A percentile compares a stretch with the other conserved stretches of the same genome.
phyloP scores from a whole-genome alignment of 257 asterid genomes.

The Paraleonurus japonicus region DNA sequence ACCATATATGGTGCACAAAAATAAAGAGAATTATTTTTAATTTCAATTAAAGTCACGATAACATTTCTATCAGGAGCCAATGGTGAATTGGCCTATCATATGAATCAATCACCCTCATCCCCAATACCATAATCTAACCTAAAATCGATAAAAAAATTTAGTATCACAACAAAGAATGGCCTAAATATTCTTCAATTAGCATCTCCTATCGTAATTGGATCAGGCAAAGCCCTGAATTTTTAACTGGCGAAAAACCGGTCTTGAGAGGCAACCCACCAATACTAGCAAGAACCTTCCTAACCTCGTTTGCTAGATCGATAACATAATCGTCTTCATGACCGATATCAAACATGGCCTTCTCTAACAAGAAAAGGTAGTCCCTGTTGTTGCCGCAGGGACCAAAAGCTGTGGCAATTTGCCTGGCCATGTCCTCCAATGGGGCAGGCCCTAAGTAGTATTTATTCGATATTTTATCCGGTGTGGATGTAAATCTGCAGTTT shows the following conservation, averaged over 20 bases:
- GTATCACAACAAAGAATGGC: conserved; percentile 13
- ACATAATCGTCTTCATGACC: conserved; percentile 80
- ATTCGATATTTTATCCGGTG: conserved; percentile 71
- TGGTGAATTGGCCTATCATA: conserved; percentile 1
- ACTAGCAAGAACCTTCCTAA: conserved; percentile 58
- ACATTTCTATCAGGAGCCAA: conserved; percentile 12
- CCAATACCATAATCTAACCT: background rate
- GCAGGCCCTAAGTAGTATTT: conserved; percentile 94
- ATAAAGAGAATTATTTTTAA: no score
- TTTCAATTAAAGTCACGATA: background rate
- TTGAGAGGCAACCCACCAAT: conserved; percentile 39
- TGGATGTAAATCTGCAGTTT: conserved; percentile 74
- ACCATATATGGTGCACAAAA: no score
- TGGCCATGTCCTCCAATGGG: conserved; percentile 81
- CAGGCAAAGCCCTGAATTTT: conserved; percentile 44
- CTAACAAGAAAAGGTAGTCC: conserved; percentile 80
- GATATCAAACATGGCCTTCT: conserved; percentile 78
- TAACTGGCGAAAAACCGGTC: conserved; percentile 41
- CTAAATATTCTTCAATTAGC: conserved; percentile 5
- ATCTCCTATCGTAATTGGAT: conserved; percentile 39
- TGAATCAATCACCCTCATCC: background rate
- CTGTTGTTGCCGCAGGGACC: conserved; percentile 94
- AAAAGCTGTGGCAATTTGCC: conserved; percentile 83
- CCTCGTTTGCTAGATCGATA: conserved; percentile 80
- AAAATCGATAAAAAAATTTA: background rate